phyloP scores from a whole-genome alignment of 139 green algal genomes.

The Asterochloris sp. region DNA sequence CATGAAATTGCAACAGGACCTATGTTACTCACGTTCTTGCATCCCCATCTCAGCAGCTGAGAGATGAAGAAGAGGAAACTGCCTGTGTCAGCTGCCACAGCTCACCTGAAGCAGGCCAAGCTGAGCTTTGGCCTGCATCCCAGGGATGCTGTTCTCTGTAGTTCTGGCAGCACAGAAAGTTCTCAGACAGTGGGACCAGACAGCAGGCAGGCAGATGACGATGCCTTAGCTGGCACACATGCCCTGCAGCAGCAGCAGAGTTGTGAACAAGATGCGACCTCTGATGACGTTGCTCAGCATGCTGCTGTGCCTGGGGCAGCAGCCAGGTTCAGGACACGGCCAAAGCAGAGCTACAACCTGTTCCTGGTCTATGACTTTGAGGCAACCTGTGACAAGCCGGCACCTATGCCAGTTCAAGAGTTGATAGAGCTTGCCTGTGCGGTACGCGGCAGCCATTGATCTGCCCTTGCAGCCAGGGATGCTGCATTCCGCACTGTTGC shows the following conservation, averaged over 20 bases:
- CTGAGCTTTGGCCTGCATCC: too few relatives aligned
- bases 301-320: not conserved
- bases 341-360: constrained; percentile 30
- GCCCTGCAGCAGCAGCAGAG: not conserved
- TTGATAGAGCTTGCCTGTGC: constrained; percentile 67
- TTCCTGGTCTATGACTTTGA: constrained; percentile 52
- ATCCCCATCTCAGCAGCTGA: too few relatives aligned
- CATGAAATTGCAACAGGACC: too few relatives aligned
- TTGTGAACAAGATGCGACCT: not conserved
- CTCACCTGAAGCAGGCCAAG: too few relatives aligned
- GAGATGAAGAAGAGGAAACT: too few relatives aligned
- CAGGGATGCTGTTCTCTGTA: not conserved
- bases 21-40: too few relatives aligned
- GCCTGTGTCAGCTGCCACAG: too few relatives aligned
- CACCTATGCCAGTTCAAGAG: constrained; percentile 39
- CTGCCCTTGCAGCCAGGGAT: too few relatives aligned
- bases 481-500: too few relatives aligned
- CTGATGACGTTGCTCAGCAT: not conserved
- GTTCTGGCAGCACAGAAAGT: not conserved
- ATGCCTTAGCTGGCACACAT: not conserved
- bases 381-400: constrained; percentile 45
- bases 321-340: not conserved
- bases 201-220: not conserved
- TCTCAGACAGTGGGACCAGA: not conserved
- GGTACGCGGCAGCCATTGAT: constrained; percentile 13